A percentile compares a stretch with the other conserved stretches of the same genome.
Conservation (phyloP, 805 yeast species). For the Kluyveromyces starmeri region DNA sequence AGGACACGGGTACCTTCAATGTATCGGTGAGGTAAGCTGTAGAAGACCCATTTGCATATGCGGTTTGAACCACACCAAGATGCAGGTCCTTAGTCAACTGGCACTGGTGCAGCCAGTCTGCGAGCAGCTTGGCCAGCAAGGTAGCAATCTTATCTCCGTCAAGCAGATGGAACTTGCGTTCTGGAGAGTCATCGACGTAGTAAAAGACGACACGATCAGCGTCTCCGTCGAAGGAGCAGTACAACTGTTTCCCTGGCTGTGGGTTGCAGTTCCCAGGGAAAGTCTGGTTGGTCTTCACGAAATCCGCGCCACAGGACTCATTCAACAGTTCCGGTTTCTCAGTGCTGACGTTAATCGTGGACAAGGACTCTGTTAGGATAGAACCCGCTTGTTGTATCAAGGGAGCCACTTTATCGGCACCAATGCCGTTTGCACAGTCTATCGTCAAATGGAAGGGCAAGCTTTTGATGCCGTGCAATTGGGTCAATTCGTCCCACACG, state of each 20-base stretch:
- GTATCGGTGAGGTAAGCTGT: slow-evolving; percentile 56
- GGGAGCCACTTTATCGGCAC: slow-evolving; percentile 59
- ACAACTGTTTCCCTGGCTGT: slow-evolving; percentile 40
- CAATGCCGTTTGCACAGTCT: slow-evolving; percentile 97
- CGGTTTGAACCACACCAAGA: slow-evolving; percentile 91
- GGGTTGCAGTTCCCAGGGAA: slow-evolving; percentile 51
- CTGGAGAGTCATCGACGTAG: slow-evolving; percentile 32
- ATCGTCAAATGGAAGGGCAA: slow-evolving; percentile 41
- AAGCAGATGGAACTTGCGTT: slow-evolving; percentile 42
- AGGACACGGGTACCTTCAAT: slow-evolving; percentile 67
- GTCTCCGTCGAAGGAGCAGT: slow-evolving; percentile 91
- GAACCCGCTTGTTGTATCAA: slow-evolving; percentile 16
- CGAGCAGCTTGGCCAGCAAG: slow-evolving; percentile 61
- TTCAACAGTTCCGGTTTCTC: slow-evolving; percentile 53
- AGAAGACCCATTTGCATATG: slow-evolving; percentile 93
- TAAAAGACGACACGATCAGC: slow-evolving; percentile 92
- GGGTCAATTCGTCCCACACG: slow-evolving; percentile 21
- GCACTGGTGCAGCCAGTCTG: slow-evolving; percentile 40
- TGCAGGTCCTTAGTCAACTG: slow-evolving; percentile 31
- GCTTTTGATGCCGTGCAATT: slow-evolving; percentile 10
- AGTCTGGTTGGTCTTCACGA: slow-evolving; percentile 78
- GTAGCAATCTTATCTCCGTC: slow-evolving; percentile 96
- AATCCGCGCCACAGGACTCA: slow-evolving; percentile 88
- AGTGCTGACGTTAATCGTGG: slow-evolving; percentile 48
- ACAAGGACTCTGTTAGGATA: slow-evolving; percentile 33